Evolutionary conservation across 345 rosid genomes (phyloP).

Genomic region (Gossypium bickii): DNA sequence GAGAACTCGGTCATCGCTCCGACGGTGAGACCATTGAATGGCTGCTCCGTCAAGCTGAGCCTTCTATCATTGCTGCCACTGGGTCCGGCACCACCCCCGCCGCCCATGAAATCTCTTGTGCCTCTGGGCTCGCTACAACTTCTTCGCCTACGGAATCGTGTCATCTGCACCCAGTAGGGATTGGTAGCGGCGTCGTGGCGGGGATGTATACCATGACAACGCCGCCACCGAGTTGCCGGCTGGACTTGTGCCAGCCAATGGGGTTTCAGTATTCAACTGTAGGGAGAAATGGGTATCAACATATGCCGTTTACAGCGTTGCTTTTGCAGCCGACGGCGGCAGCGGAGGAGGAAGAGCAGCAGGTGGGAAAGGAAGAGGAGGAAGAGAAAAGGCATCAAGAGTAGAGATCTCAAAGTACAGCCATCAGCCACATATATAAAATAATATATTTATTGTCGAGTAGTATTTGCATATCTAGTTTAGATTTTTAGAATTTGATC

Average conservation of each 20-base stretch:
- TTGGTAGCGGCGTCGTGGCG: neutral
- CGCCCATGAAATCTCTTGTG: slow-evolving; percentile 26
- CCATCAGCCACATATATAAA: neutral
- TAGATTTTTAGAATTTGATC: neutral
- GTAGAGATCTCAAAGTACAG: neutral
- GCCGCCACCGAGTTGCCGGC: slow-evolving; percentile 32
- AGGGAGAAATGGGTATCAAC: slow-evolving; percentile 30
- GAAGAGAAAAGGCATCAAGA: slow-evolving; percentile 16
- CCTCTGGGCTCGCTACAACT: slow-evolving; percentile 24
- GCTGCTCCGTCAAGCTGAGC: slow-evolving; percentile 45
- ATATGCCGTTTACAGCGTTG: slow-evolving; percentile 60
- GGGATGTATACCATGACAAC: slow-evolving; percentile 17
- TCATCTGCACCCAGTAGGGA: slow-evolving; percentile 17
- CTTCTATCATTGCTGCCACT: slow-evolving; percentile 49
- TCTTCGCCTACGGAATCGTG: slow-evolving; percentile 30
- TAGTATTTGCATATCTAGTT: neutral
- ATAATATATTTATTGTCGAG: neutral
- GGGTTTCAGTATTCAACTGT: slow-evolving; percentile 18
- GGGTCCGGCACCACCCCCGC: slow-evolving; percentile 52
- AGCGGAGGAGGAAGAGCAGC: slow-evolving; percentile 21
- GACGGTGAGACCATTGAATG: slow-evolving; percentile 24
- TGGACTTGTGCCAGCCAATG: slow-evolving; percentile 36
- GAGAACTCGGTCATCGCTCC: slow-evolving; percentile 64
- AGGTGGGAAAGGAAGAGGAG: slow-evolving; percentile 18
- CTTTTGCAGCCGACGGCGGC: slow-evolving; percentile 37